A percentile compares a stretch with the other conserved stretches of the same genome.
phyloP scores from a whole-genome alignment of 2,329 filamentous ascomycete genomes.

The Fusarium goolgardi region DNA sequence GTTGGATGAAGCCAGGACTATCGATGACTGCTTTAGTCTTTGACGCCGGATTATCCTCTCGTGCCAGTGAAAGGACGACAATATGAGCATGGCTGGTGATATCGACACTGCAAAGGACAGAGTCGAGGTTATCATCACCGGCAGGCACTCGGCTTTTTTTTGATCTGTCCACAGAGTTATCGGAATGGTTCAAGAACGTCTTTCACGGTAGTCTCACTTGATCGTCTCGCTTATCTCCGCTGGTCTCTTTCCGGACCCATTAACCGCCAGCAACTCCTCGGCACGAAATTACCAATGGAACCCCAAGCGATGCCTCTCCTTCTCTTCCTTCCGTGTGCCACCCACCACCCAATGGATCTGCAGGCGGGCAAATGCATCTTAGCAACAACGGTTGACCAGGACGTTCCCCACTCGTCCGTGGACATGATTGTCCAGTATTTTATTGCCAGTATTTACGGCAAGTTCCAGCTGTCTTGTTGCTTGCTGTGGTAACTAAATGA shows the following conservation, averaged over 20 bases:
- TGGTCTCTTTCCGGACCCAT: constrained; percentile 15
- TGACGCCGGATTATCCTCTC: constrained; percentile 9
- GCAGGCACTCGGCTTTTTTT: neutral
- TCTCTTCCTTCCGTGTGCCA: constrained; percentile 42
- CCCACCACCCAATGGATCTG: constrained; percentile 44
- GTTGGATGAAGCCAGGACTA: constrained; percentile 18
- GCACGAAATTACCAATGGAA: constrained; percentile 34
- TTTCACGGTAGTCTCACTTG: constrained; percentile 29
- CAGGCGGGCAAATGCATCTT: constrained; percentile 39
- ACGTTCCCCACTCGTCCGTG: constrained; percentile 41
- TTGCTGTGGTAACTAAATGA: constrained; percentile 8
- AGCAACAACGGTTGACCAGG: constrained; percentile 38
- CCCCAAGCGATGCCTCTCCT: constrained; percentile 35
- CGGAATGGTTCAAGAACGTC: constrained; percentile 11
- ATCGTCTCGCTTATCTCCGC: constrained; percentile 40
- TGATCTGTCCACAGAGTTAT: neutral
- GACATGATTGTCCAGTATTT: constrained; percentile 33
- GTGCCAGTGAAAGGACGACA: constrained; percentile 14
- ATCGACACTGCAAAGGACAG: constrained; percentile 1
- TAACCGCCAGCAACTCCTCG: constrained; percentile 31
- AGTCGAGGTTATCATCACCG: neutral
- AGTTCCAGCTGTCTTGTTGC: constrained; percentile 22
- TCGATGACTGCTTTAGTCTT: constrained; percentile 16
- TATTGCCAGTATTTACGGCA: constrained; percentile 7
- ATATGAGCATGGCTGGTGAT: constrained; percentile 7